A percentile compares a stretch with the other conserved stretches of the same genome.
Conservation (phyloP, 1,284 basidiomycete genomes). For the Ganoderma sinense region DNA sequence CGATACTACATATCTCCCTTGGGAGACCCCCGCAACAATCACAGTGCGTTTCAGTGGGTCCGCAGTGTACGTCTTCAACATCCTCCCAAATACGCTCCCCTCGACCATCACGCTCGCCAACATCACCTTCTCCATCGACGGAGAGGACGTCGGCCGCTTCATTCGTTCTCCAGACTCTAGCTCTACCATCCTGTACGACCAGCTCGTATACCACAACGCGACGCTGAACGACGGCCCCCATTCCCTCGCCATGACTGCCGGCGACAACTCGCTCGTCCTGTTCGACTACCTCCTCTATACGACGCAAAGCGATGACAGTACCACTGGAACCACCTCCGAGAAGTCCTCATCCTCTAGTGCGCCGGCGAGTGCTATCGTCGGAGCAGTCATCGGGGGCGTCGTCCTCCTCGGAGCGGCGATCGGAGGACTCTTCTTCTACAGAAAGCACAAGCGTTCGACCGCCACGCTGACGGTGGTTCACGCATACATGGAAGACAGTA, state of each 20-base stretch:
- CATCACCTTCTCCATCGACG: neutral
- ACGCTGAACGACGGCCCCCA: conserved; percentile 27
- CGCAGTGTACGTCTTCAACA: neutral
- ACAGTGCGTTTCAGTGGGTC: neutral
- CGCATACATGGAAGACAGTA: too few relatives aligned
- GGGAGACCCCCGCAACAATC: neutral
- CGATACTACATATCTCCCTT: neutral
- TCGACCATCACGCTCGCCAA: neutral
- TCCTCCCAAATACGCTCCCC: neutral
- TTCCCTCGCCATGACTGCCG: conserved; percentile 18
- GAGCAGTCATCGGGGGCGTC: neutral
- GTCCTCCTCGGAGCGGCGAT: neutral
- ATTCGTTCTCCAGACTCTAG: neutral
- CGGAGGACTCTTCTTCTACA: neutral
- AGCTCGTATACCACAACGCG: conserved; percentile 30
- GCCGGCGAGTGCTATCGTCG: neutral
- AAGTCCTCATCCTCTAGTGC: neutral
- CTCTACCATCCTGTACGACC: too few relatives aligned
- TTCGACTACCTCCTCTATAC: neutral
- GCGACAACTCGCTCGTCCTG: conserved; percentile 17
- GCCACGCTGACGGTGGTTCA: neutral
- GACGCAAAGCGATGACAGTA: too few relatives aligned
- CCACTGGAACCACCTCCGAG: too few relatives aligned
- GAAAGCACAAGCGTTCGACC: neutral
- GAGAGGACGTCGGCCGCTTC: neutral